These are phyloP conservation scores for Pelargonium exstipulatum DNA, from an alignment of 441 rosid genomes.

Conservation along the genomic window DNA sequence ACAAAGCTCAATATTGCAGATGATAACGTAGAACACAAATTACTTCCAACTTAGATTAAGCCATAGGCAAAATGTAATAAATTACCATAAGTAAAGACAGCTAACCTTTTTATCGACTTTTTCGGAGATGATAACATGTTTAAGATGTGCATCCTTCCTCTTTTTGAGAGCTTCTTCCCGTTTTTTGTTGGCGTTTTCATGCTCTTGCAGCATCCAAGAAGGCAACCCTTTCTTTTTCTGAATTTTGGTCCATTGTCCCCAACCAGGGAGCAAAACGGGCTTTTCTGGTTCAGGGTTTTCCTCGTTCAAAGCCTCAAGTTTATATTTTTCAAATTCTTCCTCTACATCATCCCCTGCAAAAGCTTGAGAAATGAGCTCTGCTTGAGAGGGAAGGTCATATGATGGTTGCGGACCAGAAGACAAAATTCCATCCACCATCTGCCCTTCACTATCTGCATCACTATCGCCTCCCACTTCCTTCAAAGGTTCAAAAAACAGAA, in stretches of 20 bases:
- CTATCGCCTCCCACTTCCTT: conserved; percentile 51
- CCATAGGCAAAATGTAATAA: too few species aligned
- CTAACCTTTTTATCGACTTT: conserved; percentile 77
- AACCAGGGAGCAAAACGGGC: conserved; percentile 69
- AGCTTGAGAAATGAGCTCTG: conserved; percentile 71
- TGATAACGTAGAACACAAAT: too few species aligned
- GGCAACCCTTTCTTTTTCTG: conserved; percentile 77
- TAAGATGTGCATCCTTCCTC: conserved; percentile 77
- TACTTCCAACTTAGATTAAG: too few species aligned
- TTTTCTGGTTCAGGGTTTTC: conserved; percentile 83
- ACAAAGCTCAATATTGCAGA: too few species aligned
- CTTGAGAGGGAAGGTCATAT: conserved; percentile 81
- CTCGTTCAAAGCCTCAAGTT: conserved; percentile 53
- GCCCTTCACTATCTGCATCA: conserved; percentile 57
- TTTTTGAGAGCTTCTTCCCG: conserved; percentile 63
- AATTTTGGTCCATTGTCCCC: conserved; percentile 88
- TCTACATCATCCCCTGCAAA: conserved; percentile 92
- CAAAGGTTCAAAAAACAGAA: conserved; percentile 19
- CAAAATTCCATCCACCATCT: conserved; percentile 74
- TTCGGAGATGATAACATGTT: conserved; percentile 73
- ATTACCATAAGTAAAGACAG: not conserved
- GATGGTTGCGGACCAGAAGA: conserved; percentile 44
- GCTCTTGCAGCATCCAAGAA: conserved; percentile 70
- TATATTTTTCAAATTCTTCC: conserved; percentile 68
- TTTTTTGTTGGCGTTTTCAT: conserved; percentile 56